These are phyloP conservation scores for Hypomyces perniciosus DNA, from an alignment of 2,329 filamentous ascomycete species.

Conservation along the genomic window DNA sequence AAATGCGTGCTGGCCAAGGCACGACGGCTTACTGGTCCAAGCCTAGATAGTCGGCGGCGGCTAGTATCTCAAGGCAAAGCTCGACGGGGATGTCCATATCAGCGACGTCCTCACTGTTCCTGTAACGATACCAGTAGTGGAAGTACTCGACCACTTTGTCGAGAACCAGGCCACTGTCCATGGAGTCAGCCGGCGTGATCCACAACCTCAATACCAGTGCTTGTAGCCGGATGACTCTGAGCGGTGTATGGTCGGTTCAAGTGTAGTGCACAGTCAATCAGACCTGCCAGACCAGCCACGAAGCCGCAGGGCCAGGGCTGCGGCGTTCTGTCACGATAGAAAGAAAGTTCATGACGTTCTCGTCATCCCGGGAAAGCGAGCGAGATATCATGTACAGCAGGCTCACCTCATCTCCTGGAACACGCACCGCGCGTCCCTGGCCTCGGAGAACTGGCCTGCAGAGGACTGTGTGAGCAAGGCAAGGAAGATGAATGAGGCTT, in stretches of 20 bases:
- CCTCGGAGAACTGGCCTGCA: constrained; percentile 59
- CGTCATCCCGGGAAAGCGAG: constrained; percentile 27
- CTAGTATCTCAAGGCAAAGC: constrained; percentile 69
- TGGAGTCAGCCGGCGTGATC: constrained; percentile 12
- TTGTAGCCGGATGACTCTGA: background rate
- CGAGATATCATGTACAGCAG: background rate
- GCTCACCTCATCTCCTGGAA: constrained; percentile 71
- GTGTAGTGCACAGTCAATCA: constrained; percentile 53
- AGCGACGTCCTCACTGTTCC: constrained; percentile 63
- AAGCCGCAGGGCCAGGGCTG: constrained; percentile 39
- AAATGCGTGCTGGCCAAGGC: constrained; percentile 9
- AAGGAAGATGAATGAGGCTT: constrained; percentile 1
- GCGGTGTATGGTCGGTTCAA: constrained; percentile 49
- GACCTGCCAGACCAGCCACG: constrained; percentile 29
- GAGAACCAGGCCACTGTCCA: constrained; percentile 59
- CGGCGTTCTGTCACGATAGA: constrained; percentile 37
- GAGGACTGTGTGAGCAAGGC: constrained; percentile 16
- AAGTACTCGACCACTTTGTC: constrained; percentile 81
- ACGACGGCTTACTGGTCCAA: constrained; percentile 47
- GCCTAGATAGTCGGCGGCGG: constrained; percentile 71
- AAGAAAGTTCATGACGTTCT: constrained; percentile 16
- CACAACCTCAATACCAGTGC: background rate
- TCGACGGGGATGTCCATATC: constrained; percentile 79
- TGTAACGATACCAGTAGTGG: constrained; percentile 73
- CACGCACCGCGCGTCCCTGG: constrained; percentile 55